Conservation (phyloP, 2,329 filamentous ascomycete species). For the Thelonectria rubi region DNA sequence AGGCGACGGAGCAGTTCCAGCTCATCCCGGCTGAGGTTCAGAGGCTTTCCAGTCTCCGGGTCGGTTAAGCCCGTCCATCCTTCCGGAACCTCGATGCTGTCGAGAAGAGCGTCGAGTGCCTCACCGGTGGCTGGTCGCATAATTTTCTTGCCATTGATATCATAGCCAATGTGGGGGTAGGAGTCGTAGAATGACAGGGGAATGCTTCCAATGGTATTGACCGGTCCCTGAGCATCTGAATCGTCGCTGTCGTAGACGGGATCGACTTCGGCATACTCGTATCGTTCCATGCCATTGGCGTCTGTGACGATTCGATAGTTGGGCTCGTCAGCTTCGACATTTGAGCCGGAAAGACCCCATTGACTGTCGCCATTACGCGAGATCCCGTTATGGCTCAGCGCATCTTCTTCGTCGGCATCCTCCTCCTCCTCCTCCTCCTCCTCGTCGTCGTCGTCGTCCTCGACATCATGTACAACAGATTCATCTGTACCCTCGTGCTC, state of each 20-base stretch:
- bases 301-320: conserved; percentile 72
- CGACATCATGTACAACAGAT: conserved; percentile 1
- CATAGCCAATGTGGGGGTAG: conserved; percentile 97
- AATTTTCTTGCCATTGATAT: conserved; percentile 98
- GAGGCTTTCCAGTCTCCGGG: conserved; percentile 89
- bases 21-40: conserved; percentile 88
- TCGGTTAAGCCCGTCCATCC: conserved; percentile 98
- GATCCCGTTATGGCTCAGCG: conserved; percentile 39
- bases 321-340: conserved; percentile 53
- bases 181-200: conserved; percentile 95
- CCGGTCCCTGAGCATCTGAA: conserved; percentile 78
- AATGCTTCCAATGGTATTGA: conserved; percentile 96
- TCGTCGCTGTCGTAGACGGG: conserved; percentile 97
- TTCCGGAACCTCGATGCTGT: conserved; percentile 96
- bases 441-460: conserved; percentile 17
- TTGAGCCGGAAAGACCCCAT: conserved; percentile 42
- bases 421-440: conserved; percentile 40
- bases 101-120: conserved; percentile 89
- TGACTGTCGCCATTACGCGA: conserved; percentile 51
- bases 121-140: conserved; percentile 94
- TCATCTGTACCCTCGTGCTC: conserved; percentile 52
- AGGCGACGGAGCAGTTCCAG: conserved; percentile 87
- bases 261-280: conserved; percentile 93
- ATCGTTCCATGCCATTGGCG: conserved; percentile 89
- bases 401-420: conserved; percentile 51